Conservation (phyloP, 2,329 filamentous ascomycete species). For the Parafenestella ontariensis region DNA sequence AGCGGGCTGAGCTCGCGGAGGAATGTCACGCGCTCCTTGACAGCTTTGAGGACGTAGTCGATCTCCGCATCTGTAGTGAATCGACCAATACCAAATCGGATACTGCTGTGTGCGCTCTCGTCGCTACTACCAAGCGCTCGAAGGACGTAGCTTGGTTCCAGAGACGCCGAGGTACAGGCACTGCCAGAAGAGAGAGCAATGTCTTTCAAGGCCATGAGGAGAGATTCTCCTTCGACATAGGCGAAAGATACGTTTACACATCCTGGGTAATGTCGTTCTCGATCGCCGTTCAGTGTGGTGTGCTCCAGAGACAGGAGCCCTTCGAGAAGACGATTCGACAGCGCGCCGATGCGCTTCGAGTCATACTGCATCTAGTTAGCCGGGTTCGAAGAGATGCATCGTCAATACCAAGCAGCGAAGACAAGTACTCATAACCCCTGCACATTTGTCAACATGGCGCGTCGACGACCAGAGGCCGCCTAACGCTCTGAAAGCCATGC, state of each 20-base stretch:
- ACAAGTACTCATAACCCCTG: conserved; percentile 67
- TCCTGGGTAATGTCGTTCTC: conserved; percentile 85
- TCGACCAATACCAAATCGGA: conserved; percentile 94
- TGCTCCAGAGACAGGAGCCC: conserved; percentile 91
- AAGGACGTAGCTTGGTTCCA: conserved; percentile 96
- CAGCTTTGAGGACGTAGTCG: conserved; percentile 95
- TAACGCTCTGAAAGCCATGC: conserved; percentile 83
- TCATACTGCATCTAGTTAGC: conserved; percentile 73
- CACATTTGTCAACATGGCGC: conserved; percentile 62
- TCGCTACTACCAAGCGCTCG: conserved; percentile 94
- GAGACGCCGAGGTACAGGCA: conserved; percentile 93
- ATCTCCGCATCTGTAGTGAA: conserved; percentile 97
- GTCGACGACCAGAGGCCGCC: conserved; percentile 37
- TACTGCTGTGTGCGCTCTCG: conserved; percentile 96
- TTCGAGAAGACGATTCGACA: conserved; percentile 83
- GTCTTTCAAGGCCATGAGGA: conserved; percentile 97
- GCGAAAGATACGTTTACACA: conserved; percentile 99
- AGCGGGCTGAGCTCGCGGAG: conserved; percentile 92
- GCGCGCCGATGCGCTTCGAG: conserved; percentile 77
- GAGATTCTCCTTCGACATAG: conserved; percentile 96
- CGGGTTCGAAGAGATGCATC: background rate
- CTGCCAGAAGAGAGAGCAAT: conserved; percentile 96
- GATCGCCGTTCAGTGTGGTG: conserved; percentile 87
- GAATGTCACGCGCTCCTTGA: conserved; percentile 88
- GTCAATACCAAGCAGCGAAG: background rate